Evolutionary conservation across 2,329 filamentous ascomycete genomes (phyloP).

Genomic region (Aspergillus candidus): DNA sequence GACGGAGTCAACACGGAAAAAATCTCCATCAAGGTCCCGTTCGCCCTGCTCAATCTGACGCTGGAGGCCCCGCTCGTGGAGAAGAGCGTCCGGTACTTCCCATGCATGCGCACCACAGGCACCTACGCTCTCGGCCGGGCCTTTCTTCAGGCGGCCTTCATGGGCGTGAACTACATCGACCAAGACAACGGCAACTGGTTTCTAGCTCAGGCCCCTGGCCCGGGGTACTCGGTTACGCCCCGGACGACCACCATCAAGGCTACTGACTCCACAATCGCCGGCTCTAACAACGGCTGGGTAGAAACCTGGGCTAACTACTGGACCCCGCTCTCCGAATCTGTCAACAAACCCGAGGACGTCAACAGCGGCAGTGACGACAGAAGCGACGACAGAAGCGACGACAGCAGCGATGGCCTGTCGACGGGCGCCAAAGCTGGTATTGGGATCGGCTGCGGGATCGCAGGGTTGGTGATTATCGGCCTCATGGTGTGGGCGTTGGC

Average conservation of each 20-base stretch:
- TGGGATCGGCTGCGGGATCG: conserved; percentile 5
- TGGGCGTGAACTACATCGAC: conserved; percentile 17
- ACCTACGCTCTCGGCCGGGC: conserved; percentile 17
- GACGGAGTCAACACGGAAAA: conserved; percentile 7
- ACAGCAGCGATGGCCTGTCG: background rate
- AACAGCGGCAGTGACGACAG: background rate
- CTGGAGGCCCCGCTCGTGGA: conserved; percentile 17
- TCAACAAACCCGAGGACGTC: background rate
- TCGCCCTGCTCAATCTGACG: conserved; percentile 17
- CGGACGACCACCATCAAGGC: background rate
- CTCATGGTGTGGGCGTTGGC: no score
- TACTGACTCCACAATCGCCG: background rate
- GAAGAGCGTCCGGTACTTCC: conserved; percentile 15
- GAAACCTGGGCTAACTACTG: conserved; percentile 13
- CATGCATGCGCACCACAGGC: conserved; percentile 11
- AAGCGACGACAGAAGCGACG: background rate
- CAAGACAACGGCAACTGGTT: conserved; percentile 13
- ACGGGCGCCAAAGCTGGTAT: conserved; percentile 8
- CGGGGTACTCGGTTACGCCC: background rate
- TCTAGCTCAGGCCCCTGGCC: conserved; percentile 21
- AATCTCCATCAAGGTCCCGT: conserved; percentile 17
- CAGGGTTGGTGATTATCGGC: conserved; percentile 3
- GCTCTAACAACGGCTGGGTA: conserved; percentile 6
- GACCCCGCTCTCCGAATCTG: conserved; percentile 3
- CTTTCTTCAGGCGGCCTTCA: conserved; percentile 21